Evolutionary conservation across 768 basidiomycete species (phyloP).

Genomic region (Lactarius trivialis): DNA sequence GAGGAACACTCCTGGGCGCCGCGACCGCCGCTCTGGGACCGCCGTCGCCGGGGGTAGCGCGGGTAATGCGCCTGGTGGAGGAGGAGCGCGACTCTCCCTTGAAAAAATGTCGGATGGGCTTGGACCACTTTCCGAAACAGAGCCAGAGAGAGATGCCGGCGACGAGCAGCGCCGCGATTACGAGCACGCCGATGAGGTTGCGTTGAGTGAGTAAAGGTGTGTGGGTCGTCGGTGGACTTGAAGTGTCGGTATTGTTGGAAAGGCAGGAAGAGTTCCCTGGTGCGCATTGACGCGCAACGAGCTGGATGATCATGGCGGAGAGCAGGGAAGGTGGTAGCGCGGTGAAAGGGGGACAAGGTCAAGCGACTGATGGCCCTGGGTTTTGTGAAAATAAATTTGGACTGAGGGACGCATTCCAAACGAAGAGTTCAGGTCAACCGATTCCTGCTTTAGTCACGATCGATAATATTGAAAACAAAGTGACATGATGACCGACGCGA

Average conservation of each 20-base stretch:
- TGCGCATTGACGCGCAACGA: slow-evolving; percentile 3
- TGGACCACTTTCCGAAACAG: slow-evolving; percentile 26
- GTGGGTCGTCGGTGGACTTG: neutral
- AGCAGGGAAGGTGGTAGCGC: neutral
- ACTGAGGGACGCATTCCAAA: slow-evolving; percentile 5
- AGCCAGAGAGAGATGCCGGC: slow-evolving; percentile 25
- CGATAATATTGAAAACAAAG: neutral
- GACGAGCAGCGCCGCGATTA: slow-evolving; percentile 22
- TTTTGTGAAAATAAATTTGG: neutral
- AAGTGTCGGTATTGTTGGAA: neutral
- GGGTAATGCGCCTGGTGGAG: too few relatives aligned
- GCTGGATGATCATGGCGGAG: slow-evolving; percentile 11
- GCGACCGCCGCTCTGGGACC: too few relatives aligned
- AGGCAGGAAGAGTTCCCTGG: neutral
- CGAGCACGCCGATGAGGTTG: slow-evolving; percentile 28
- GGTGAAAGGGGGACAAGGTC: neutral
- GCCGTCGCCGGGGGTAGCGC: too few relatives aligned
- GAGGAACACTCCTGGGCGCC: neutral
- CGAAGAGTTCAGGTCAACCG: neutral
- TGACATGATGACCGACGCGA: neutral
- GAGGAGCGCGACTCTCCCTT: neutral
- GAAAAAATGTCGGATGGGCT: slow-evolving; percentile 19
- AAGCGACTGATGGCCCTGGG: neutral
- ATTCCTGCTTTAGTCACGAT: neutral
- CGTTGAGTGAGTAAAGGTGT: slow-evolving; percentile 17